Base-by-base conservation (phyloP, 2,329 filamentous ascomycete genomes). In the Xylaria arbuscula region DNA sequence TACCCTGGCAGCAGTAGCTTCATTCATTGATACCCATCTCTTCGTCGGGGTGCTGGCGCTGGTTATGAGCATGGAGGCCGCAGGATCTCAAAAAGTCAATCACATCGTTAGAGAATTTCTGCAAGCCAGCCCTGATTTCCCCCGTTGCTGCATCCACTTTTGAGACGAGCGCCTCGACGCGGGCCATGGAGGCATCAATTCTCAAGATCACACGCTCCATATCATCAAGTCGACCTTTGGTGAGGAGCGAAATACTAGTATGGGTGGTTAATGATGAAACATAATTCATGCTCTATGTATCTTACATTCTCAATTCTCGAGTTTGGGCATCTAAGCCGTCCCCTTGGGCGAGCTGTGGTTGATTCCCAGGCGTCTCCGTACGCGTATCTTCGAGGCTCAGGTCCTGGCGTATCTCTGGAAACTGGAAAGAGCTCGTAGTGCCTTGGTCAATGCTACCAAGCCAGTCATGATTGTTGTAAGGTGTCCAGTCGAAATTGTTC, bases 161-260 rank as follows among this genome's bases (percentile, higher is more conserved):
- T 34, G 36, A n/a, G 48, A 59, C 9, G 10, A 59, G 9, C 19
- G 28, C 24, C 45, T 62, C 45, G 19, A 42, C 15, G 42, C 34
- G 34, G 6, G 13, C 45, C 45, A 54, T 62, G 32, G 17, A 24
- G 28, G n/a, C 34, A n/a, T 61, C 32, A 40, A 32, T 61, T 42
- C 42, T 38, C 40, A 61, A 61, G 40, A 61, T 28, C 24, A 61
- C 40, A 40, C 11, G 4, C n/a, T 61, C 53, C 40, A 61, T 51
- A 53, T 61, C 42, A 53, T 61, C 32, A 28, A 61, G 34, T 53
- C 15, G 10, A 13, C 47, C 19, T 61, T 61, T 53, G 24, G 22
- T 61, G 22, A 60, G 34, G 22, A 50, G 28, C 8, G 17, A 48
- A 19, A 60, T 45, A 15, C 13, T 59, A 59, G 47, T 32, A 45